phyloP scores from a whole-genome alignment of 176 grass and related monocot species.

The Juncus inflexus region DNA sequence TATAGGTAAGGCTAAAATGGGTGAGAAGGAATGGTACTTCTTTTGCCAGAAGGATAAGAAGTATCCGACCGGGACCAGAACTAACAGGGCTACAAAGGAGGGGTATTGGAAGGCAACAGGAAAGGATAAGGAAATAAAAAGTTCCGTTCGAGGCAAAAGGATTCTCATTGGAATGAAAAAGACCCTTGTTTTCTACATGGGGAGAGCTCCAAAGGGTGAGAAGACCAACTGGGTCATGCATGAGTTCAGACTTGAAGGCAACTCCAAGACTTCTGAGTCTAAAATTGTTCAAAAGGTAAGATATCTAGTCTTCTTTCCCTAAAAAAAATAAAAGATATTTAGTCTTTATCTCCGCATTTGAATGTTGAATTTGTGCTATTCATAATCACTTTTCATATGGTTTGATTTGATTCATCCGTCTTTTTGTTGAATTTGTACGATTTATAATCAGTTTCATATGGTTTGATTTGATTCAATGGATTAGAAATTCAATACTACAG shows the following conservation, averaged over 20 bases:
- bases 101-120: conserved; percentile 89
- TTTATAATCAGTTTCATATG: no score
- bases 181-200: conserved; percentile 79
- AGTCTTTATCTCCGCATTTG: no score
- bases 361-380: no score
- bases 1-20: conserved; percentile 68
- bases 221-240: conserved; percentile 89
- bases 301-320: no score
- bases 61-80: conserved; percentile 55
- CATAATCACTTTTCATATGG: no score
- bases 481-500: neutral
- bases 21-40: conserved; percentile 70
- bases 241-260: conserved; percentile 60
- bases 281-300: conserved; percentile 27
- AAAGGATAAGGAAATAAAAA: conserved; percentile 70
- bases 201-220: conserved; percentile 57
- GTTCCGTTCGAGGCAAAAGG: neutral
- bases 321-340: no score
- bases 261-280: conserved; percentile 4
- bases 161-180: conserved; percentile 69
- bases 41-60: conserved; percentile 61
- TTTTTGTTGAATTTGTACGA: no score
- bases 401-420: no score
- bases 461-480: no score
- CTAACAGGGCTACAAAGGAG: conserved; percentile 66